A percentile compares a stretch with the other conserved stretches of the same genome.
These are phyloP conservation scores for Lecanicillium sp. DNA, from an alignment of 2,329 filamentous ascomycete species.

Conservation along the genomic window DNA sequence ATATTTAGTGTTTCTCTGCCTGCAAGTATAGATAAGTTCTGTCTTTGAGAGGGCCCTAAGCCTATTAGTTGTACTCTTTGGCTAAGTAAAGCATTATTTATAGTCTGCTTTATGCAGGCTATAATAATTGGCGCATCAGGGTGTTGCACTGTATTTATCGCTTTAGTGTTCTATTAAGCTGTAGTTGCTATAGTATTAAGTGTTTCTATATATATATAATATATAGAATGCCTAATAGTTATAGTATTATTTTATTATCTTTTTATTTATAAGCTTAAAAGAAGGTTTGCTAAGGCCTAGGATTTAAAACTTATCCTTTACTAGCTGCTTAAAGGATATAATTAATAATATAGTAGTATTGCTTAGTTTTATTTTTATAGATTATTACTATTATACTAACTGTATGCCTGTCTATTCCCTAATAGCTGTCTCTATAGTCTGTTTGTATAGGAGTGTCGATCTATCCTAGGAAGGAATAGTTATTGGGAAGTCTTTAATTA, in stretches of 20 bases:
- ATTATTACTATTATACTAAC: slow-evolving; percentile 1
- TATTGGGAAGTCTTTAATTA: slow-evolving; percentile 2
- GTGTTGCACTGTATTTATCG: neutral
- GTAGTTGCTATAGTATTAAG: too few relatives aligned
- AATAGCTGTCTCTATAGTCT: neutral
- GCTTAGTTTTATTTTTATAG: neutral
- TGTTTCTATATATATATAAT: too few relatives aligned
- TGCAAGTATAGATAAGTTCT: too few relatives aligned
- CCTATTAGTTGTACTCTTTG: neutral
- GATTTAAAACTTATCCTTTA: too few relatives aligned
- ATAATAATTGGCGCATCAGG: neutral
- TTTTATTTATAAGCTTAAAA: too few relatives aligned
- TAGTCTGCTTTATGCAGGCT: neutral
- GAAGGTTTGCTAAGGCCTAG: too few relatives aligned
- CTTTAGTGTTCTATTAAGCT: too few relatives aligned
- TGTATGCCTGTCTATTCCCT: neutral
- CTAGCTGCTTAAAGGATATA: too few relatives aligned
- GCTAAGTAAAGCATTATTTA: neutral
- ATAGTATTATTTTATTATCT: too few relatives aligned
- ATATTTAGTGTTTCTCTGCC: too few relatives aligned
- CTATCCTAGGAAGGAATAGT: slow-evolving; percentile 1
- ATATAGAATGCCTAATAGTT: too few relatives aligned
- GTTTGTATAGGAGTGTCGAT: slow-evolving; percentile 1
- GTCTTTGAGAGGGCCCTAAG: neutral
- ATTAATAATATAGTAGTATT: neutral